A percentile compares a stretch with the other conserved stretches of the same genome.
Evolutionary conservation across 2,329 filamentous ascomycete genomes (phyloP).

Genomic region (Ophiostoma montium): DNA sequence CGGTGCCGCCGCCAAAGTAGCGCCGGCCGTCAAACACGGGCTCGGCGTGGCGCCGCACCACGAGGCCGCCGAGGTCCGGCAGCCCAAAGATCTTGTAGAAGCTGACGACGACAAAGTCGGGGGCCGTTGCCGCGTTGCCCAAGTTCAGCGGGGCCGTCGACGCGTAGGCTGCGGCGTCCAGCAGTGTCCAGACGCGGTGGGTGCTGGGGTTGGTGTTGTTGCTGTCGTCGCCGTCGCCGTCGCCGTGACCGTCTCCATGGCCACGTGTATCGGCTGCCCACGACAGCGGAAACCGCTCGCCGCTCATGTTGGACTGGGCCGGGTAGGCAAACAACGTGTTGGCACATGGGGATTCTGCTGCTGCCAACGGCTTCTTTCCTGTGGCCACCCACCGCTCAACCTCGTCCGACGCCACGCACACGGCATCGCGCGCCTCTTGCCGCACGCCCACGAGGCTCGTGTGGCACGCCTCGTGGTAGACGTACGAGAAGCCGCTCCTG

Average conservation of each 20-base stretch:
- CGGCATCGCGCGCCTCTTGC: slow-evolving; percentile 50
- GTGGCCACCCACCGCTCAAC: slow-evolving; percentile 51
- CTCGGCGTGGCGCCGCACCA: slow-evolving; percentile 60
- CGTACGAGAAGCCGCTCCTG: slow-evolving; percentile 66
- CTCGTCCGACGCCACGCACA: slow-evolving; percentile 52
- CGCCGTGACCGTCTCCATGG: too few species aligned
- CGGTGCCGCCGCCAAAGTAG: slow-evolving; percentile 92
- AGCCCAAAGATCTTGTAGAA: slow-evolving; percentile 99
- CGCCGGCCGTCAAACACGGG: slow-evolving; percentile 48
- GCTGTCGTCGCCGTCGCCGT: neutral
- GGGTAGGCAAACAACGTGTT: slow-evolving; percentile 59
- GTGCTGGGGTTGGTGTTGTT: slow-evolving; percentile 13
- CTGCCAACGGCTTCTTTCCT: neutral
- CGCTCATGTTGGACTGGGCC: slow-evolving; percentile 88
- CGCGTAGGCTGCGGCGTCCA: slow-evolving; percentile 73
- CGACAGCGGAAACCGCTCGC: slow-evolving; percentile 53
- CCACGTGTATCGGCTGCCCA: slow-evolving; percentile 37
- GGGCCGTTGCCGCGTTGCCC: slow-evolving; percentile 41
- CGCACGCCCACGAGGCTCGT: slow-evolving; percentile 76
- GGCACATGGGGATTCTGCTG: neutral
- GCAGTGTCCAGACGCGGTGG: slow-evolving; percentile 45
- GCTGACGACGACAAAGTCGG: slow-evolving; percentile 79
- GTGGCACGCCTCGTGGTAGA: slow-evolving; percentile 72
- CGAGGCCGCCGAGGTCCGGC: slow-evolving; percentile 73
- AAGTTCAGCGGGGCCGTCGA: slow-evolving; percentile 68